Conservation (phyloP, 208 protist genomes). For the Crithidia fasciculata region DNA sequence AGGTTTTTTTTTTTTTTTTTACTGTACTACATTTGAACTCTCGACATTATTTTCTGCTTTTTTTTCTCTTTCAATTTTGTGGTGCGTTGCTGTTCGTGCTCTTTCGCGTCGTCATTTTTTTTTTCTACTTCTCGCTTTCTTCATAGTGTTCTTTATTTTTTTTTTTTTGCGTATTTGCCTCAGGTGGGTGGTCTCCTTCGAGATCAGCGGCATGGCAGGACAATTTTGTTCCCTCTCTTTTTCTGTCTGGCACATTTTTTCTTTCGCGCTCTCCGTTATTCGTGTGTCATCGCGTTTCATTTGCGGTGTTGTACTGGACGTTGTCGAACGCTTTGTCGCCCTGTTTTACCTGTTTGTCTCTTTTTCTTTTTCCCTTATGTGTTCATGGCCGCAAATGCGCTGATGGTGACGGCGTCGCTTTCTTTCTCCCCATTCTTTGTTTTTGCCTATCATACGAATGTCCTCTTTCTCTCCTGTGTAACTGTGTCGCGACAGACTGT, state of each 20-base stretch:
- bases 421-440: no score
- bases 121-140: constrained; percentile 3
- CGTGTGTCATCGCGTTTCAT: no score
- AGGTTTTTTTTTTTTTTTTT: constrained; percentile 10
- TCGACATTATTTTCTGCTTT: background rate
- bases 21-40: background rate
- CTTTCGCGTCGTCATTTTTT: background rate
- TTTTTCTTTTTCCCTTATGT: constrained; percentile 14
- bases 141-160: constrained; percentile 2
- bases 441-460: no score
- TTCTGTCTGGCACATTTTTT: background rate
- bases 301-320: no score
- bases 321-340: no score
- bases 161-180: constrained; percentile 12
- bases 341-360: no score
- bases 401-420: no score
- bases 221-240: constrained; percentile 1
- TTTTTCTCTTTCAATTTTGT: background rate
- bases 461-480: no score
- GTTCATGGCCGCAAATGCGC: background rate
- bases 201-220: background rate
- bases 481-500: no score
- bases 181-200: background rate
- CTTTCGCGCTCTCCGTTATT: no score
- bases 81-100: background rate